A percentile compares a stretch with the other conserved stretches of the same genome.
Conservation (phyloP, 805 yeast species). For the Maudiozyma serrabonitensis region DNA sequence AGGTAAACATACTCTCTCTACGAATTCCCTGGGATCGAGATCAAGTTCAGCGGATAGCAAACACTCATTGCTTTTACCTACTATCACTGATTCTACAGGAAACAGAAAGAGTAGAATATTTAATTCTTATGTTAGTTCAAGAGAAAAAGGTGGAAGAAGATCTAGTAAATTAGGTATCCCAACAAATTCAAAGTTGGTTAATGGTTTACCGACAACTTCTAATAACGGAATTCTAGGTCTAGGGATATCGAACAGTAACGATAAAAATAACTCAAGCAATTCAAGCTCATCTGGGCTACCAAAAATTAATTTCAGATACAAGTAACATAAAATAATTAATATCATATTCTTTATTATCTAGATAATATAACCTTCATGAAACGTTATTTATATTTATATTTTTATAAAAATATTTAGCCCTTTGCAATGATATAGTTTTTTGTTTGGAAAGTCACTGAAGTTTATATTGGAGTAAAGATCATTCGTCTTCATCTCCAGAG, state of each 20-base stretch:
- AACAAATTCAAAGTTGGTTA: conserved; percentile 23
- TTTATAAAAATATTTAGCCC: too few species aligned
- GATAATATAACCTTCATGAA: too few species aligned
- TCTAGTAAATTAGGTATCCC: conserved; percentile 20
- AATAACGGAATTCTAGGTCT: conserved; percentile 8
- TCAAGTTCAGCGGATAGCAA: conserved; percentile 16
- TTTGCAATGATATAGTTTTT: too few species aligned
- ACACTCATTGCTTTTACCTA: conserved; percentile 1
- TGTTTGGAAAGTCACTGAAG: too few species aligned
- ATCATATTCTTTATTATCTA: neutral
- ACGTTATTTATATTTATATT: too few species aligned
- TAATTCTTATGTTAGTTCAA: conserved; percentile 26
- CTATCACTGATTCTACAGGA: neutral
- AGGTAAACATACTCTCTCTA: neutral
- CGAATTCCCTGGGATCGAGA: neutral
- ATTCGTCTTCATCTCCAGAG: conserved; percentile 15
- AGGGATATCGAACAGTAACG: conserved; percentile 6
- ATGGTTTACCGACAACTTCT: conserved; percentile 26
- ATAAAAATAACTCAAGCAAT: neutral
- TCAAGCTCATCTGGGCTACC: neutral
- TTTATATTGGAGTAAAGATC: neutral
- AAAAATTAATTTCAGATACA: conserved; percentile 5
- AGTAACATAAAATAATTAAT: conserved; percentile 1
- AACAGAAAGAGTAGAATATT: conserved; percentile 23
- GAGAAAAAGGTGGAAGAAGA: conserved; percentile 7